A percentile compares a stretch with the other conserved stretches of the same genome.
Conservation (phyloP, 331 rosid species). For the Stylosanthes scabra region DNA sequence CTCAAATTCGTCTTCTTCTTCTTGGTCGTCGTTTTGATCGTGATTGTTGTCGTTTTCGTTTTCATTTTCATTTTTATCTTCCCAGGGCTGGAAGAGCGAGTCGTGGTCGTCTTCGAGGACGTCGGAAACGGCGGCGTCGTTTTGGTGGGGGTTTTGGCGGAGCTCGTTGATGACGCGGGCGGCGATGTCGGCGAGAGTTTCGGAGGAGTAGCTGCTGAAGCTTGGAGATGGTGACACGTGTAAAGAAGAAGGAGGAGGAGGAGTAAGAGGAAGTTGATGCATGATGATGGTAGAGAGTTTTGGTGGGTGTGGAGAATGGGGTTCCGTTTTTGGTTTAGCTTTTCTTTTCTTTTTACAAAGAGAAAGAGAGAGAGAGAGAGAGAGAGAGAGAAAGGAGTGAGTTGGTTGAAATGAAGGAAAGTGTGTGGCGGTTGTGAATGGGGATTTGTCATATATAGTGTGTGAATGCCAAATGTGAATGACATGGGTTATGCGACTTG, state of each 20-base stretch:
- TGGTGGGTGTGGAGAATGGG: slow-evolving; percentile 14
- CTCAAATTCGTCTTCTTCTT: slow-evolving; percentile 71
- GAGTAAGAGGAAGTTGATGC: too few relatives aligned
- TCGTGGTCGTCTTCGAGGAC: slow-evolving; percentile 29
- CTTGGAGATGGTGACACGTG: slow-evolving; percentile 64
- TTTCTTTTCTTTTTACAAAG: background rate
- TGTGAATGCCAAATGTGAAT: background rate
- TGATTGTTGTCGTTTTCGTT: background rate
- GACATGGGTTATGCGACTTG: background rate
- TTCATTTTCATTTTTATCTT: background rate
- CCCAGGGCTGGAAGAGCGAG: slow-evolving; percentile 40
- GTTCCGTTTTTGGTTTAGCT: background rate
- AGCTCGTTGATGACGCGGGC: slow-evolving; percentile 78
- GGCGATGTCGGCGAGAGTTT: slow-evolving; percentile 81
- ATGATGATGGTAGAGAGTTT: too few relatives aligned
- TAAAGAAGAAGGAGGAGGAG: too few relatives aligned
- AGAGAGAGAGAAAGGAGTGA: background rate
- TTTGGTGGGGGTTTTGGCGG: slow-evolving; percentile 43
- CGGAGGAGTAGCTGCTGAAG: slow-evolving; percentile 81
- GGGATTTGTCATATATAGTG: slow-evolving; percentile 30
- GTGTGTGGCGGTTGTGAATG: slow-evolving; percentile 34
- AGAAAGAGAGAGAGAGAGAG: background rate
- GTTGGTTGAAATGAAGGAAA: slow-evolving; percentile 51
- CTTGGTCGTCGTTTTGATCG: slow-evolving; percentile 19
- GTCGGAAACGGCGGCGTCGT: background rate